A percentile compares a stretch with the other conserved stretches of the same genome.
Evolutionary conservation across 129 eudicot species (phyloP).

Genomic region (Cynara cardunculus): DNA sequence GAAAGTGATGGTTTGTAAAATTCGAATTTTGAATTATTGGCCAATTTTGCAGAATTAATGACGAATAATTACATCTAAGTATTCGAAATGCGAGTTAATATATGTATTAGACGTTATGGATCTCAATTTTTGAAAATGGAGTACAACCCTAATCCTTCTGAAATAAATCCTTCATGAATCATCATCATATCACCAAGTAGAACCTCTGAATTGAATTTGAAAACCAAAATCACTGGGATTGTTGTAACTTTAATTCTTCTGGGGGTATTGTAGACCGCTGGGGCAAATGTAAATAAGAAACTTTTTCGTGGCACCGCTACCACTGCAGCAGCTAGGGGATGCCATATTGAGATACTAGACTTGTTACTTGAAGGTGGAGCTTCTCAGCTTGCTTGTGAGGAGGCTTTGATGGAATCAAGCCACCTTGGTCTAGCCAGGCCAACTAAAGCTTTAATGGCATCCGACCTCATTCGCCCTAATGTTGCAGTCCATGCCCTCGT

Average conservation of each 20-base stretch:
- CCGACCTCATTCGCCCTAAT: constrained; percentile 64
- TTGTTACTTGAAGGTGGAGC: constrained; percentile 66
- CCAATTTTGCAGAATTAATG: constrained; percentile 17
- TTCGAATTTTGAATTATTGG: constrained; percentile 15
- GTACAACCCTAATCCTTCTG: background rate
- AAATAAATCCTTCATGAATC: background rate
- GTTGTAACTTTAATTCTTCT: background rate
- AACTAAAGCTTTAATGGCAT: constrained; percentile 67
- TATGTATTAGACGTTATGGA: background rate
- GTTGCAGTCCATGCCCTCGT: constrained; percentile 69
- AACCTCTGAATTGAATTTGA: background rate
- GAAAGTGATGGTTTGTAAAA: constrained; percentile 14
- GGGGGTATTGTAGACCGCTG: constrained; percentile 40
- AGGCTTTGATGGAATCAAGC: constrained; percentile 81
- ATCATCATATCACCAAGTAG: background rate
- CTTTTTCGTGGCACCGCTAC: constrained; percentile 80
- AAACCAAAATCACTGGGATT: background rate
- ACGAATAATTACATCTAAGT: background rate
- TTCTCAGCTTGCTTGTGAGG: constrained; percentile 70
- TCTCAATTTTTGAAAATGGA: background rate
- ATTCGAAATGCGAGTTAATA: background rate
- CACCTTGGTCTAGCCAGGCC: constrained; percentile 49
- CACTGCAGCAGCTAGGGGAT: constrained; percentile 78
- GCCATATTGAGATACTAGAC: constrained; percentile 65
- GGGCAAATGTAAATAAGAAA: constrained; percentile 76